A percentile compares a stretch with the other conserved stretches of the same genome.
Conservation (phyloP, 2,329 filamentous ascomycete genomes). For the Talaromyces sp. region DNA sequence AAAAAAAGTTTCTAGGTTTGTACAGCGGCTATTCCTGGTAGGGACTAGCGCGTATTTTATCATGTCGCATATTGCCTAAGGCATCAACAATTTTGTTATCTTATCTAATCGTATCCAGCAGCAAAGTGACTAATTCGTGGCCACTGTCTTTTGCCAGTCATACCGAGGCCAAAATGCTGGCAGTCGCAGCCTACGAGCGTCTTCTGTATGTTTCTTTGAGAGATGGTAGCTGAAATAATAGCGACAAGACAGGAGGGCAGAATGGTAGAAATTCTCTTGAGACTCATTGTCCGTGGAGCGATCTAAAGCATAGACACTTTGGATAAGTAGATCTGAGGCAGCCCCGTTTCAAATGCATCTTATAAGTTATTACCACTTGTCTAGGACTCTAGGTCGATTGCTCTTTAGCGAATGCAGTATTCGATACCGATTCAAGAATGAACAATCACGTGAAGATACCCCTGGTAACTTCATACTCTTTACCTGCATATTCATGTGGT, state of each 20-base stretch:
- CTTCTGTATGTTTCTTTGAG: background rate
- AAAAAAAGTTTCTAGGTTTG: constrained; percentile 43
- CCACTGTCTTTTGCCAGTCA: background rate
- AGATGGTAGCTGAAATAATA: background rate
- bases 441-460: background rate
- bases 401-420: background rate
- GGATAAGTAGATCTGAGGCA: background rate
- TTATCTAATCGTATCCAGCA: background rate
- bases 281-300: background rate
- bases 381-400: background rate
- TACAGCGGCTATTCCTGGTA: constrained; percentile 30
- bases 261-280: background rate
- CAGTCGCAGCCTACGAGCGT: background rate
- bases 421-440: background rate
- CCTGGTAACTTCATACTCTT: background rate
- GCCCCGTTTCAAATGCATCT: no score
- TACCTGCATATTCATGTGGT: background rate
- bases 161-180: no score
- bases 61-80: constrained; percentile 27
- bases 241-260: background rate
- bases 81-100: background rate
- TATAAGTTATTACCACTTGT: no score
- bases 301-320: background rate
- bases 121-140: background rate
- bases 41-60: constrained; percentile 29